Evolutionary conservation across 352 stramenopile species (phyloP), one percentile per base, ranked within the genome.

Genomic region (Saprolegnia diclina): DNA sequence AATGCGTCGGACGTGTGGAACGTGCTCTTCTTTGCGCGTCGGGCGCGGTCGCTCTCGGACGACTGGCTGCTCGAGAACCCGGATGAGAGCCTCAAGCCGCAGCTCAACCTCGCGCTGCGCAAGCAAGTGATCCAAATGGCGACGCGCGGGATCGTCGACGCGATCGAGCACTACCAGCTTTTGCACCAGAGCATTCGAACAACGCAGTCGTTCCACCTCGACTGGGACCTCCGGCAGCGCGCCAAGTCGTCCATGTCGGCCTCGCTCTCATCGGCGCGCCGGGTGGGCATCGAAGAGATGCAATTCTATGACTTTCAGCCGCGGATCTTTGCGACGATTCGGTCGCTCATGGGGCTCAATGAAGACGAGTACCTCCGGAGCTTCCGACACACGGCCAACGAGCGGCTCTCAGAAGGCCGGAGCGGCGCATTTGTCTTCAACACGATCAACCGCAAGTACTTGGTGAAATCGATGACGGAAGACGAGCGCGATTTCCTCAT

Each of bases 401-500:
- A 97, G 64, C 88, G 88, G 5, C 88, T 97, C 54, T 92, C 83
- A 52, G 90, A 96, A 79, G 90, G 90, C 4, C 76, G 87, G 55
- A 93, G 81, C 55, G 90, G 87, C 11, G 90, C 83, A 14, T 97
- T 97, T 55, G 82, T 97, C 22, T 97, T 97, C 64, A 91, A 90
- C 56, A 94, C 89, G 42, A 90, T 78, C 69, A 88, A 97, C 64
- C 81, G 84, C 45, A 91, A 92, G 70, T 96, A 95, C 68, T 57
- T 97, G n/a, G 88, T 96, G 13, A 97, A 97, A 72, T 95, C 82
- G 63, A 94, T 89, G 54, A 91, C 83, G 5, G 72, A 78, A 0
- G 76, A 76, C 14, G 91, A 97, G 74, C 89, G 90, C 55, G 72
- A 83, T n/a, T 83, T 91, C 19, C 68, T 97, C 53, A 73, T 92